Evolutionary conservation across 1,139 yeast genomes (phyloP), one percentile per base, ranked within the genome.

Genomic region (Hemisphaericaspora subhashii): DNA sequence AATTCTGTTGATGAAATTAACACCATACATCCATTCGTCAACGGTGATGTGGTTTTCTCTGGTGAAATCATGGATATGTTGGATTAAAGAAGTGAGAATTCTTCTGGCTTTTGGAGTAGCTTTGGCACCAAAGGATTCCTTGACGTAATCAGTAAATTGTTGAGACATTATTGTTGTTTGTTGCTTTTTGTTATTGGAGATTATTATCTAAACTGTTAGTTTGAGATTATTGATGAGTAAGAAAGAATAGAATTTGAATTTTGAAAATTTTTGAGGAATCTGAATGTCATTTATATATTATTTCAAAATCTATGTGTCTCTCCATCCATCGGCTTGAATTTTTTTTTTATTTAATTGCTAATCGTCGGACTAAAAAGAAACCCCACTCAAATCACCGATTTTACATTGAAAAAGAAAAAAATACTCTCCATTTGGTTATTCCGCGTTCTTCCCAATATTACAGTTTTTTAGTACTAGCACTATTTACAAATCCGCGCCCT

Each of bases 71-170:
- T 47, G 51, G 29, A 46, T 39, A 29, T 47, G 51, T 35, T 47
- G 51, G 31, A 47, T 45, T 36, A 55, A 57, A 3, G 64, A 59
- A 6, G 47, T 47, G 14, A 60, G 38, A 24, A 59, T 41, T 32
- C 54, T 44, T 35, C 52, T 47, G 30, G 58, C 45, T 38, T 52
- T 53, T 30, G 62, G 62, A 20, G 59, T 45, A 29, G 62, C 53
- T 34, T 54, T 57, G 26, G 64, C 62, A 35, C 64, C 64, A 45
- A 59, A 55, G 12, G 64, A 57, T 22, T 42, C 48, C 33, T 52
- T 57, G 33, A 59, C 64, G 29, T 32, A 32, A 15, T 59, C 47
- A 9, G 64, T 59, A 42, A 58, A 59, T 39, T 51, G 54, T 45
- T 58, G 62, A 21, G 58, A 49, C 61, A 57, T n/a, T n/a, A n/a